Base-by-base conservation (phyloP, 106 monocot genomes). In the Dendrobium huoshanense region DNA sequence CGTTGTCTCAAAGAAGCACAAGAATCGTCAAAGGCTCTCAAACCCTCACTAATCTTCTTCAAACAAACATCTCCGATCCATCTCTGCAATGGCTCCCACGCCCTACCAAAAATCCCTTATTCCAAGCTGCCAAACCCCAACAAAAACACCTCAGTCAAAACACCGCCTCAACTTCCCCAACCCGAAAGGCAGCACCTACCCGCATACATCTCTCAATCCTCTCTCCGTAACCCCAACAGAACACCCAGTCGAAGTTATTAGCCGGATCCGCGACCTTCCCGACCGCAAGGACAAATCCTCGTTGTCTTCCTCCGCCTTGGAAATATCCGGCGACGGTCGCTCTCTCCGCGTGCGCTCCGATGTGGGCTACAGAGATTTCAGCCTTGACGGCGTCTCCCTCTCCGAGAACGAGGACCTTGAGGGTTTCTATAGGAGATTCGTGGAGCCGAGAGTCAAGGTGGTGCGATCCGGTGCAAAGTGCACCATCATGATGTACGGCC, bases 401-500 rank as follows among this genome's bases (percentile, higher is more conserved):
- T 89, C 98, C 17, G 98, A 91, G 75, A 79, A 80, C 3, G 98
- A 99, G 24, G 83, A 88, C 25, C 94, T 99, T 7, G 84, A 85
- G 10, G 85, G 59, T 7, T 99, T 99, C 83, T 99, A 99, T 84
- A 64, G 82, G 40, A 88, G 81, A 72, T 99, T 91, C 73, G 91
- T 99, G 40, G 87, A 79, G 54, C 86, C 95, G n/a, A 85, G 98
- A 83, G 79, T 99, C 22, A 86, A 75, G 11, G 91, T 88, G 5
- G 98, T 99, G 70, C 78, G 86, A 45, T 20, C 86, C 25, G 98
- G 98, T 0, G 86, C 88, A 8, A 99, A 99, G 70, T 99, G 98
- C 79, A 99, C 98, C 24, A 83, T 99, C 64, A 95, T 99, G 95
- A 93, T 99, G 91, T 99, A 99, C 75, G 98, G 98, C 15, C 98